Conservation (phyloP, 2,329 filamentous ascomycete species). For the Aspergillus niger region DNA sequence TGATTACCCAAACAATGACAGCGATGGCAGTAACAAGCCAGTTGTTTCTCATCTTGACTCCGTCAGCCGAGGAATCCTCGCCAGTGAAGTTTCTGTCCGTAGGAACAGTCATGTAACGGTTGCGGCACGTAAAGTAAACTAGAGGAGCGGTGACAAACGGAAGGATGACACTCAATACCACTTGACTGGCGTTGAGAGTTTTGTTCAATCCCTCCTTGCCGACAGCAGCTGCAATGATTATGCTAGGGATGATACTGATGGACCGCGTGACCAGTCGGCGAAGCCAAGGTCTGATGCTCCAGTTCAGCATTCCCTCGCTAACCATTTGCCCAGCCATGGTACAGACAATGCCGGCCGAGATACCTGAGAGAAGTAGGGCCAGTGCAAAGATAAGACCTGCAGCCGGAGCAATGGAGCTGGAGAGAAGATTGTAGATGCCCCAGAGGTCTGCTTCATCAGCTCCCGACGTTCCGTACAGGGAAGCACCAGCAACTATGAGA, state of each 20-base stretch:
- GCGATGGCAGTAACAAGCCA: conserved; percentile 64
- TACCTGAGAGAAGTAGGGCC: conserved; percentile 75
- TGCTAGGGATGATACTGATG: conserved; percentile 78
- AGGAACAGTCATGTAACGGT: conserved; percentile 75
- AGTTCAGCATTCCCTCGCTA: conserved; percentile 76
- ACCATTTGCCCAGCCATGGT: conserved; percentile 91
- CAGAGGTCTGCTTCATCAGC: conserved; percentile 76
- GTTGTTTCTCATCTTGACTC: conserved; percentile 69
- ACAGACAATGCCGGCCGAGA: conserved; percentile 82
- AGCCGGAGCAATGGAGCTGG: conserved; percentile 66
- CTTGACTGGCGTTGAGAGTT: conserved; percentile 75
- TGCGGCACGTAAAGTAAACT: conserved; percentile 80
- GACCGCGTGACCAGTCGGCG: conserved; percentile 74
- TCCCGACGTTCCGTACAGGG: conserved; percentile 64
- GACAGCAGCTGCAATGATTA: conserved; percentile 79
- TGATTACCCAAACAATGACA: conserved; percentile 69
- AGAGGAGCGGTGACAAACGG: conserved; percentile 82
- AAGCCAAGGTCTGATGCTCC: conserved; percentile 75
- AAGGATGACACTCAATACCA: conserved; percentile 74
- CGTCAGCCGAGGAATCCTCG: conserved; percentile 31
- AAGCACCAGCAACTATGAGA: conserved; percentile 77
- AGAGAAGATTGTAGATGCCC: conserved; percentile 74
- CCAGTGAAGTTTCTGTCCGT: conserved; percentile 44
- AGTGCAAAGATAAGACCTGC: conserved; percentile 84
- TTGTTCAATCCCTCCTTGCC: conserved; percentile 69